Evolutionary conservation across 1,139 yeast genomes (phyloP).

Genomic region (Pichia sp.): DNA sequence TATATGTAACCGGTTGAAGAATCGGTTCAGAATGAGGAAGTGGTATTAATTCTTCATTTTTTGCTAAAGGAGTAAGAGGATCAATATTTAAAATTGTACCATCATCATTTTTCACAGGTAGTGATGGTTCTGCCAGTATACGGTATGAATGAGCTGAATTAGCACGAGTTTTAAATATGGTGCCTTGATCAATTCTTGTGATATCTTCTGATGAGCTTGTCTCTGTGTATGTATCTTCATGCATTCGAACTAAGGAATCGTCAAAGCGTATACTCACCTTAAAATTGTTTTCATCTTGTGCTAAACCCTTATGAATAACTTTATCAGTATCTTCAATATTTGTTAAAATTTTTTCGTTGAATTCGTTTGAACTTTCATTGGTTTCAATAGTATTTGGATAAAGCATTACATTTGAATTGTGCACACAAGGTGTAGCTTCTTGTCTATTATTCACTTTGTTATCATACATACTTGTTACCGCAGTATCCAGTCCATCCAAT

Average conservation of each 20-base stretch:
- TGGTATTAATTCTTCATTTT: background rate
- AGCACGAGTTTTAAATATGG: background rate
- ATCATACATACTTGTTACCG: conserved; percentile 12
- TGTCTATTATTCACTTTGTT: background rate
- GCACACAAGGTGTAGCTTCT: background rate
- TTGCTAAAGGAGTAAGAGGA: background rate
- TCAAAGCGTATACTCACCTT: conserved; percentile 6
- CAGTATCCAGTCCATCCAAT: conserved; percentile 9
- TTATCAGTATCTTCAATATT: background rate
- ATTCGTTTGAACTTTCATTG: background rate
- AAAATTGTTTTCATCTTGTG: conserved; percentile 8
- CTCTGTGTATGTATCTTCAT: conserved; percentile 6
- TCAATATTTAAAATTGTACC: conserved; percentile 4
- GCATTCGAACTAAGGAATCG: conserved; percentile 4
- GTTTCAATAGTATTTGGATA: background rate
- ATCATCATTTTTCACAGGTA: background rate
- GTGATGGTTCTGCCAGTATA: conserved; percentile 5
- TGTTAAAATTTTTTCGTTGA: background rate
- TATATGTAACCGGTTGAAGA: background rate
- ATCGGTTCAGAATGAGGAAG: conserved; percentile 5
- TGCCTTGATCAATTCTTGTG: background rate
- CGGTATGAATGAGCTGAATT: conserved; percentile 8
- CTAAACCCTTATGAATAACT: background rate
- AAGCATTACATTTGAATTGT: background rate
- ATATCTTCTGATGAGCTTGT: conserved; percentile 8